These are phyloP conservation scores for Wickerhamiella lipophila DNA, from an alignment of 805 yeast species.

Conservation along the genomic window DNA sequence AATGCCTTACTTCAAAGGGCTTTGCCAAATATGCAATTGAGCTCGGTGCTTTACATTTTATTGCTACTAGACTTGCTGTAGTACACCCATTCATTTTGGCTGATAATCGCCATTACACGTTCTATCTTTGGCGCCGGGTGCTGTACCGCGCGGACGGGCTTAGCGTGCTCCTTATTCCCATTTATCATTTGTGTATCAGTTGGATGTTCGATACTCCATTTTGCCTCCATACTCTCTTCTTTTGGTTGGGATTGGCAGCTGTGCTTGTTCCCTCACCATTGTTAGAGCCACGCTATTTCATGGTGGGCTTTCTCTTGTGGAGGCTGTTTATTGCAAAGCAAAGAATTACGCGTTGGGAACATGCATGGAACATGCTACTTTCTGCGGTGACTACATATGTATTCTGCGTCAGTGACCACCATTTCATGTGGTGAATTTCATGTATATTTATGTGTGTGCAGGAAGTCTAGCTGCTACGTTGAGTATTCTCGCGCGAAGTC, in stretches of 20 bases:
- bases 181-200: constrained; percentile 49
- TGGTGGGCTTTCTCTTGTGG: constrained; percentile 67
- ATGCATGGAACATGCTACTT: constrained; percentile 46
- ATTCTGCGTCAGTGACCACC: constrained; percentile 49
- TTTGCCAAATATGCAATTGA: constrained; percentile 11
- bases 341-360: constrained; percentile 37
- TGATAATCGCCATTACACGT: constrained; percentile 88
- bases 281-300: constrained; percentile 87
- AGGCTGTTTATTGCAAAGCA: constrained; percentile 38
- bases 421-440: constrained; percentile 73
- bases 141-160: constrained; percentile 32
- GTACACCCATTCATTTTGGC: constrained; percentile 86
- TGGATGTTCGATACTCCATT: constrained; percentile 27
- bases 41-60: constrained; percentile 14
- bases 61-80: constrained; percentile 34
- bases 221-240: constrained; percentile 29
- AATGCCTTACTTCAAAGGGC: neutral
- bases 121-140: constrained; percentile 65
- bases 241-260: constrained; percentile 38
- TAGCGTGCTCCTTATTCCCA: constrained; percentile 43
- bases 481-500: too few relatives aligned
- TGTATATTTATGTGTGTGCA: too few relatives aligned
- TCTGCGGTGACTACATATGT: constrained; percentile 41
- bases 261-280: constrained; percentile 82
- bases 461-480: too few relatives aligned